These are phyloP conservation scores for Emergomyces orientalis DNA, from an alignment of 2,329 filamentous ascomycete genomes.

Conservation along the genomic window DNA sequence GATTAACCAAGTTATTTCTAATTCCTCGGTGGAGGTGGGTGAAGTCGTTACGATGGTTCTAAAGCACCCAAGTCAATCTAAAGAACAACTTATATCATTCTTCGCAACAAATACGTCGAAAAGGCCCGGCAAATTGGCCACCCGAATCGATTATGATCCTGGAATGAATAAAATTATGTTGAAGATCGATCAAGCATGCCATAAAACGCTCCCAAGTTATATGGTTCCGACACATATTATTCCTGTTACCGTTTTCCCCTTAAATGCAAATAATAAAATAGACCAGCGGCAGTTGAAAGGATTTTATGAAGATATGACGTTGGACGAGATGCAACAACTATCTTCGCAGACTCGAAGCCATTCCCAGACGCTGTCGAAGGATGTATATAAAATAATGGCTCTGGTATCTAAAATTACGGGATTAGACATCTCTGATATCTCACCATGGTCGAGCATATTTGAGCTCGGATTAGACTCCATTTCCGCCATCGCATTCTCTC, in stretches of 20 bases:
- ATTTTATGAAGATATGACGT: slow-evolving; percentile 54
- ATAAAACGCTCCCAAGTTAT: slow-evolving; percentile 62
- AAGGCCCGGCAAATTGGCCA: background rate
- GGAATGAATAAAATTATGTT: background rate
- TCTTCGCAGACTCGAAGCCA: slow-evolving; percentile 26
- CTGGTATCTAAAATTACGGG: slow-evolving; percentile 48
- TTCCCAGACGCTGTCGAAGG: slow-evolving; percentile 25
- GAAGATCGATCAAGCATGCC: slow-evolving; percentile 53
- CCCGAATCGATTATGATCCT: background rate
- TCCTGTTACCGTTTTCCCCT: slow-evolving; percentile 59
- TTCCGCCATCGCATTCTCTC: slow-evolving; percentile 62
- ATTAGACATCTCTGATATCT: slow-evolving; percentile 38
- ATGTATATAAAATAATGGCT: slow-evolving; percentile 42
- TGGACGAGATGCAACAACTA: slow-evolving; percentile 53
- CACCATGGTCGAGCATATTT: slow-evolving; percentile 59
- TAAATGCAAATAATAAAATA: slow-evolving; percentile 84
- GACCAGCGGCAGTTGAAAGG: slow-evolving; percentile 60
- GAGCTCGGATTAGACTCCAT: slow-evolving; percentile 85
- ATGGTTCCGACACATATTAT: slow-evolving; percentile 88
- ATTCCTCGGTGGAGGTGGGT: slow-evolving; percentile 47
- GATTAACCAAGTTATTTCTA: slow-evolving; percentile 73
- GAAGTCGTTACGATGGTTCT: slow-evolving; percentile 71
- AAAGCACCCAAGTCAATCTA: slow-evolving; percentile 61
- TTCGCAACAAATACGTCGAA: slow-evolving; percentile 30
- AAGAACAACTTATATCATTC: slow-evolving; percentile 76